Evolutionary conservation across 2,329 filamentous ascomycete genomes (phyloP).

Genomic region (Macrophomina pseudophaseolina): DNA sequence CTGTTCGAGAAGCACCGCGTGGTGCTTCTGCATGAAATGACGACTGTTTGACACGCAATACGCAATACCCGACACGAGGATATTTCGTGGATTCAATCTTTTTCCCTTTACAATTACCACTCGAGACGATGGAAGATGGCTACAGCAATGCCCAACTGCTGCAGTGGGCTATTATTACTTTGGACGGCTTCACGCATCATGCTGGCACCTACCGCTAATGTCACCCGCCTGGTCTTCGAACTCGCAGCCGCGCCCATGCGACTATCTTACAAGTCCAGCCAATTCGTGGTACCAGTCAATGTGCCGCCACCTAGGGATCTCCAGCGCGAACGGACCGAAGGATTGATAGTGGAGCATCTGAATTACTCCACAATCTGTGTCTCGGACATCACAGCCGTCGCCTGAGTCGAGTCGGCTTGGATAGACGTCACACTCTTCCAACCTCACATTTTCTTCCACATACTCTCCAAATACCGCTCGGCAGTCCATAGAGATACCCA

Average conservation of each 20-base stretch:
- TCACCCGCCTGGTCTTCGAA: not conserved
- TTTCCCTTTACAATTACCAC: conserved; percentile 16
- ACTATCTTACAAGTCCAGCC: not conserved
- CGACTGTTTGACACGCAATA: conserved; percentile 21
- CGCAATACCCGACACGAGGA: conserved; percentile 24
- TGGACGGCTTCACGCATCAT: conserved; percentile 15
- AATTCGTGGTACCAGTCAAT: conserved; percentile 7
- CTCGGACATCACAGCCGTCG: not conserved
- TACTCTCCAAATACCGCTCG: conserved; percentile 17
- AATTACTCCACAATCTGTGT: not conserved
- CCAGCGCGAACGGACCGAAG: conserved; percentile 2
- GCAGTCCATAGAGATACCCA: conserved; percentile 23
- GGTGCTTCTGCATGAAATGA: conserved; percentile 26
- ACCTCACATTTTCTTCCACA: conserved; percentile 4
- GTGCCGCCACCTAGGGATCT: conserved; percentile 21
- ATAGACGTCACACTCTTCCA: conserved; percentile 19
- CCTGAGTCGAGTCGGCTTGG: conserved; percentile 23
- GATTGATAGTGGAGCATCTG: not conserved
- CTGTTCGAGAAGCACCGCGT: conserved; percentile 25
- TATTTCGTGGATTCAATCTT: conserved; percentile 20
- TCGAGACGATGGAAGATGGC: conserved; percentile 17
- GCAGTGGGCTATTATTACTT: conserved; percentile 20
- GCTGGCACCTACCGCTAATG: not conserved
- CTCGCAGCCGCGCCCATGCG: not conserved
- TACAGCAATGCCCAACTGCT: conserved; percentile 9